A percentile compares a stretch with the other conserved stretches of the same genome.
Conservation (phyloP, 2,329 filamentous ascomycete genomes). For the Penicillium verrucosum region DNA sequence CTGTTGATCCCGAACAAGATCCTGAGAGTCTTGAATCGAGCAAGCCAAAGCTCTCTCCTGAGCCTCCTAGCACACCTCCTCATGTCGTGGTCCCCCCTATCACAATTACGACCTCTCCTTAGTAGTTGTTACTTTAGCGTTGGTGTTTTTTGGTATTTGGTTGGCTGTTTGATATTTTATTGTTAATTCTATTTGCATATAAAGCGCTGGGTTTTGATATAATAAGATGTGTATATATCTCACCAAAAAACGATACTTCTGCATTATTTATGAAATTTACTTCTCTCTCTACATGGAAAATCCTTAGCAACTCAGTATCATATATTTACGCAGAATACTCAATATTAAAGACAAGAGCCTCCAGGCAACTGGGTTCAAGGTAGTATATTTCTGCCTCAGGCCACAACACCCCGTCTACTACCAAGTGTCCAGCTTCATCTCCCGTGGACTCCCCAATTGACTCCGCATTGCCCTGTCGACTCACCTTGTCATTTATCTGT, state of each 20-base stretch:
- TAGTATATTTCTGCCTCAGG: not conserved
- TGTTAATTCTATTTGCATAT: not conserved
- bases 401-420: not conserved
- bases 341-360: not conserved
- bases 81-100: constrained; percentile 36
- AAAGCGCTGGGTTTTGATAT: not conserved
- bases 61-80: constrained; percentile 23
- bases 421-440: constrained; percentile 7
- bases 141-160: not conserved
- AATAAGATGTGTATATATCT: constrained; percentile 1
- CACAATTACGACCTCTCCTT: constrained; percentile 38
- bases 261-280: not conserved
- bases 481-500: not conserved
- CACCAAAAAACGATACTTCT: not conserved
- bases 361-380: not conserved
- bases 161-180: not conserved
- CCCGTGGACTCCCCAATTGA: constrained; percentile 3
- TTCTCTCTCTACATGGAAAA: not conserved
- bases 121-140: constrained; percentile 7
- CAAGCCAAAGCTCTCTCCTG: constrained; percentile 9
- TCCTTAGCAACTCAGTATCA: not conserved
- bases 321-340: not conserved
- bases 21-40: not conserved
- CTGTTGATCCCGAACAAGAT: constrained; percentile 16
- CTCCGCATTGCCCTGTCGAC: not conserved